Evolutionary conservation across 495 filamentous ascomycete genomes (phyloP).

Genomic region (Cercophora samala): DNA sequence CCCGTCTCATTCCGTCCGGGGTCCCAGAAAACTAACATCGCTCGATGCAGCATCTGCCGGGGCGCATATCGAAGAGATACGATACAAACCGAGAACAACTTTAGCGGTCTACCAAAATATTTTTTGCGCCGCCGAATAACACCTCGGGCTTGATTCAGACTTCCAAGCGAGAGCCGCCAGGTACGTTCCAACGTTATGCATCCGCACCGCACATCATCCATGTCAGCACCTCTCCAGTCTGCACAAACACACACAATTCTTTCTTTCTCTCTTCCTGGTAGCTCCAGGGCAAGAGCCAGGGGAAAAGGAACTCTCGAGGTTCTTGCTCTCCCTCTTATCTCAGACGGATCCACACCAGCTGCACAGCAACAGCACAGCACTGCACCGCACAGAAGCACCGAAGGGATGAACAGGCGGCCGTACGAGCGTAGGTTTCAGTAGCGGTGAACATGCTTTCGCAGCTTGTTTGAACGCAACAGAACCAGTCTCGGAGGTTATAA

Average conservation of each 20-base stretch:
- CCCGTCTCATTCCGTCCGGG: neutral
- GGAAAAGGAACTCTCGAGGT: neutral
- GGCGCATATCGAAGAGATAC: constrained; percentile 1
- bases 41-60: neutral
- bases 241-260: too few species aligned
- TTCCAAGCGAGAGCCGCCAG: constrained; percentile 1
- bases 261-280: neutral
- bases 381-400: neutral
- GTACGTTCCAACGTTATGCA: constrained; percentile 1
- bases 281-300: constrained; percentile 3
- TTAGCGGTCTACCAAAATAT: constrained; percentile 1
- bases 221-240: constrained; percentile 1
- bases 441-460: constrained; percentile 15
- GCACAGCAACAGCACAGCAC: constrained; percentile 2
- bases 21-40: neutral
- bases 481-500: constrained; percentile 20
- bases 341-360: neutral
- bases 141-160: neutral
- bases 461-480: constrained; percentile 2
- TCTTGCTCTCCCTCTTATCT: constrained; percentile 12
- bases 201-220: neutral
- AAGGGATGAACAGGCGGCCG: neutral
- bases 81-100: constrained; percentile 1
- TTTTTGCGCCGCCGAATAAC: neutral
- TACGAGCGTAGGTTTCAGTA: constrained; percentile 14